Conservation (phyloP, 2,329 filamentous ascomycete species). For the Magnaporthiopsis poae region DNA sequence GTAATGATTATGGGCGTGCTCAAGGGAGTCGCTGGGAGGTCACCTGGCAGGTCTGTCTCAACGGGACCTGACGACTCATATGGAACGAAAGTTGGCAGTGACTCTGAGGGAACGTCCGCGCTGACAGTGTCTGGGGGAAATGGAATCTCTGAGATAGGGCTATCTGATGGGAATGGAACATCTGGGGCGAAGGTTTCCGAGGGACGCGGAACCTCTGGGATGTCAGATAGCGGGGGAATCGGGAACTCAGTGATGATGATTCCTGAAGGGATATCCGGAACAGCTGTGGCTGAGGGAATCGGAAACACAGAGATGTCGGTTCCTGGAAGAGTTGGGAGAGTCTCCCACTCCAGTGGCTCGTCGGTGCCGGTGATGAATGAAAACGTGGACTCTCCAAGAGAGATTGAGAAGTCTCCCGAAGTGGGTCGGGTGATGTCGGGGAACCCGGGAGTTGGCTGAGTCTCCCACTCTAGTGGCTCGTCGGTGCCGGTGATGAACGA, state of each 20-base stretch:
- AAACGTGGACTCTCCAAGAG: conserved; percentile 1
- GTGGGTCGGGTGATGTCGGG: conserved; percentile 1
- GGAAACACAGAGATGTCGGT: background rate
- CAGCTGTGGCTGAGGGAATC: background rate
- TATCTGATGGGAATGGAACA: background rate
- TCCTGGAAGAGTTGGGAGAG: background rate
- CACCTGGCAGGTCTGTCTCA: background rate
- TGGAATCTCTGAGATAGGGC: background rate
- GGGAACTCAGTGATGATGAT: background rate
- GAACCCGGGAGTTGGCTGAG: background rate
- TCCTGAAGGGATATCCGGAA: background rate
- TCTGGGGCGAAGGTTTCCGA: background rate
- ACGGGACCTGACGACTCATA: background rate
- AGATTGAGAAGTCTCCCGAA: conserved; percentile 7
- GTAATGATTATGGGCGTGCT: conserved; percentile 2
- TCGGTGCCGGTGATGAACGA: conserved; percentile 3
- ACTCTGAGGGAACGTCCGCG: background rate
- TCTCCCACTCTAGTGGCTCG: background rate
- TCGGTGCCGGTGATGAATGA: conserved; percentile 3
- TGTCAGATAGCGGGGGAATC: background rate
- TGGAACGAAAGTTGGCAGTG: background rate
- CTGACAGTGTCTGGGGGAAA: background rate
- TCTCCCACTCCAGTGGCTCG: background rate
- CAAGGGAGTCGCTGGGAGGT: background rate
- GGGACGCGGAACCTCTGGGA: background rate